Percentiles rank a stretch among this genome's conserved stretches.
Conservation (phyloP, 352 stramenopile genomes). For the Globisporangium nagaii region DNA sequence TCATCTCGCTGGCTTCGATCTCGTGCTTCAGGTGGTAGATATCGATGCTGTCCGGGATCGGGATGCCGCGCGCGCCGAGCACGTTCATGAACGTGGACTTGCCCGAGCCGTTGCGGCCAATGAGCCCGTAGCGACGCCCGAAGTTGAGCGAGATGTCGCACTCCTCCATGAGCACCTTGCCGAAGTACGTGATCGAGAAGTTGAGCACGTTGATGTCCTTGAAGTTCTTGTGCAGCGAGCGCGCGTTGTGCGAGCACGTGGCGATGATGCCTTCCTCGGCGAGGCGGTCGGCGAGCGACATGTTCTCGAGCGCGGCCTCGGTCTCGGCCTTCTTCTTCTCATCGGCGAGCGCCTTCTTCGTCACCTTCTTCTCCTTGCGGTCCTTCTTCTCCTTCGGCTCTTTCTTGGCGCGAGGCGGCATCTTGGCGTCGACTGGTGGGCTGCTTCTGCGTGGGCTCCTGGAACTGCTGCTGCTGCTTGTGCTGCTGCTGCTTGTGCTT, state of each 20-base stretch:
- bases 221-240: constrained; percentile 91
- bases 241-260: constrained; percentile 93
- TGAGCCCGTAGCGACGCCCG: constrained; percentile 95
- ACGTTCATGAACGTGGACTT: constrained; percentile 98
- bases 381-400: constrained; percentile 68
- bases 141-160: constrained; percentile 97
- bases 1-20: constrained; percentile 93
- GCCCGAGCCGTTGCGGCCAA: constrained; percentile 94
- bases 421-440: neutral
- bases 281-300: constrained; percentile 86
- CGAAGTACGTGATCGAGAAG: constrained; percentile 96
- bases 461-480: constrained; percentile 2
- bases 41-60: constrained; percentile 94
- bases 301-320: constrained; percentile 54
- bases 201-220: constrained; percentile 98
- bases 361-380: constrained; percentile 74
- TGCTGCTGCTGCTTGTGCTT: no score
- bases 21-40: constrained; percentile 97
- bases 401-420: constrained; percentile 23
- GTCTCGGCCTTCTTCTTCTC: constrained; percentile 75
- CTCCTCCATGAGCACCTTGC: constrained; percentile 94
- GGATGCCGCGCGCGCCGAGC: constrained; percentile 91
- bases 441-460: neutral
- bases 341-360: constrained; percentile 66
- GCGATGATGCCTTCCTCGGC: constrained; percentile 93